These are phyloP conservation scores for Glebionis coronaria DNA, from an alignment of 129 eudicot genomes.

Conservation along the genomic window DNA sequence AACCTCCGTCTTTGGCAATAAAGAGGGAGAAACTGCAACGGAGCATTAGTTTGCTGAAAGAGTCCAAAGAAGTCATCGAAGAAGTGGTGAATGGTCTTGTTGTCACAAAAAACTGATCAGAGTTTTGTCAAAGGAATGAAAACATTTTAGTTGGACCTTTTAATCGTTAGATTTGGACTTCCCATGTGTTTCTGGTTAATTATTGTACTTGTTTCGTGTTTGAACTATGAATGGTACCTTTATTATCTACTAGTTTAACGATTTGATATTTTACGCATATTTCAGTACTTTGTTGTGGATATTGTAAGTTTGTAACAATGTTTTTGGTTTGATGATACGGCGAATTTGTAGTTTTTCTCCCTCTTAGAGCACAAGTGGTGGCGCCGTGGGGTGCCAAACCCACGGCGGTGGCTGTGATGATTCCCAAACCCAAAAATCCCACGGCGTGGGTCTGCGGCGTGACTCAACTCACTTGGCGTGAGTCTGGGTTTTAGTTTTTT, in stretches of 20 bases:
- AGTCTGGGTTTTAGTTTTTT: too few relatives aligned
- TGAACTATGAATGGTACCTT: background rate
- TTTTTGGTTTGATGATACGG: too few relatives aligned
- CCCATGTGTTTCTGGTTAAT: background rate
- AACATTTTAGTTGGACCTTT: background rate
- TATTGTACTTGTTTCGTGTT: background rate
- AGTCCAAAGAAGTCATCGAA: constrained; percentile 27
- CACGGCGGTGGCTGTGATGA: too few relatives aligned
- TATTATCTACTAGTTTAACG: background rate
- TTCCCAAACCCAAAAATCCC: too few relatives aligned
- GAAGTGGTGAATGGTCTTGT: constrained; percentile 10
- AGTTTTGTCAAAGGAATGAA: background rate
- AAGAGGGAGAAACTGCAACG: constrained; percentile 25
- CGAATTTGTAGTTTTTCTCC: too few relatives aligned
- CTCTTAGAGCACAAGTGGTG: too few relatives aligned
- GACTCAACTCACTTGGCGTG: too few relatives aligned
- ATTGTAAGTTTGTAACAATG: too few relatives aligned
- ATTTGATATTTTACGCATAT: too few relatives aligned
- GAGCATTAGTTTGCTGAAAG: constrained; percentile 26
- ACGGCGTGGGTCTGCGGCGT: too few relatives aligned
- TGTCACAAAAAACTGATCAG: background rate
- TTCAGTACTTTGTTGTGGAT: too few relatives aligned
- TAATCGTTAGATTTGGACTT: background rate
- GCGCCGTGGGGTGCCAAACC: too few relatives aligned
- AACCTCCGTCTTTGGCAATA: constrained; percentile 15